phyloP scores from a whole-genome alignment of 225 moss, liverwort and hornwort genomes.

The Bryum argenteum region DNA sequence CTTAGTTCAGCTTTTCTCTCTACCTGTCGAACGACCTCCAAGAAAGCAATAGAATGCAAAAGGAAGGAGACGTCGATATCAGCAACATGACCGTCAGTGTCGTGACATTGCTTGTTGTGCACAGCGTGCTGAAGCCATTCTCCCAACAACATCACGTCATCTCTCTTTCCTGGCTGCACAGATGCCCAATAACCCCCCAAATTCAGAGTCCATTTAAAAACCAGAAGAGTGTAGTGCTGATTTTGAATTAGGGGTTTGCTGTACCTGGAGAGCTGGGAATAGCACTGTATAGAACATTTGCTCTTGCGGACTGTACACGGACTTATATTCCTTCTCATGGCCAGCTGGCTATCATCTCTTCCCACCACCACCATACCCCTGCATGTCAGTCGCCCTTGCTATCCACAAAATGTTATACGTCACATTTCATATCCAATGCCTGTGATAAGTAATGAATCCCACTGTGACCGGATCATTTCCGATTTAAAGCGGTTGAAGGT shows the following conservation, averaged over 20 bases:
- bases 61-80: conserved; percentile 82
- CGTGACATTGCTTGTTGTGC: conserved; percentile 76
- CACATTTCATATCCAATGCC: conserved; percentile 13
- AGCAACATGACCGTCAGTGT: conserved; percentile 70
- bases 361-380: conserved; percentile 54
- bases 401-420: conserved; percentile 15
- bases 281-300: conserved; percentile 92
- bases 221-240: not conserved
- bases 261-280: conserved; percentile 96
- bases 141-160: conserved; percentile 86
- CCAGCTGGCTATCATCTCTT: conserved; percentile 79
- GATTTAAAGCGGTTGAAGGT: conserved; percentile 24
- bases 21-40: conserved; percentile 97
- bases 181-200: conserved; percentile 12
- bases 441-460: not conserved
- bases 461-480: not conserved
- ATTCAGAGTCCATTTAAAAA: not conserved
- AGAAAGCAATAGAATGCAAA: conserved; percentile 80
- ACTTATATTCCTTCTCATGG: conserved; percentile 85
- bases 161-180: conserved; percentile 95
- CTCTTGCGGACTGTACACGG: conserved; percentile 87
- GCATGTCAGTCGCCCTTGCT: conserved; percentile 44
- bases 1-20: not conserved
- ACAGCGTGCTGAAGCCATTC: conserved; percentile 93
- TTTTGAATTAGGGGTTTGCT: conserved; percentile 9